Base-by-base conservation (phyloP, 352 stramenopile genomes). In the Globisporangium sylvaticum region DNA sequence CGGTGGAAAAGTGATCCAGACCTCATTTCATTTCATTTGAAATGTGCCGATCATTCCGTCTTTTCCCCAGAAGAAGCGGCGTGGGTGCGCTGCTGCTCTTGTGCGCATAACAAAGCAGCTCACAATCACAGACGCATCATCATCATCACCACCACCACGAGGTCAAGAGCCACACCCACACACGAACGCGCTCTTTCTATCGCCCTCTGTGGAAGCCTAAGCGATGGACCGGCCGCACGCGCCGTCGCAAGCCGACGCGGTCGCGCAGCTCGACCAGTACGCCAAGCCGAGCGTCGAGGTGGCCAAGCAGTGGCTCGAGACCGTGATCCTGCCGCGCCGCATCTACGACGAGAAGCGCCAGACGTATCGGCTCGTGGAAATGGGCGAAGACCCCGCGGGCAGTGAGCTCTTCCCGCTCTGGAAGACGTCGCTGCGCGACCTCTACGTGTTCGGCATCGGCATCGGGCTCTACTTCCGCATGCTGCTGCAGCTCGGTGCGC, bases 401-500 rank as follows among this genome's bases (percentile, higher is more conserved):
- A 87, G 79, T 25, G 78, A 88, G 65, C 72, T 89, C 1, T 91
- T 90, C 62, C 79, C 80, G 0, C 72, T 94, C 46, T 91, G 74
- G 68, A 67, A 64, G 48, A 94, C 86, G 22, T 79, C 69, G 27
- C 72, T 91, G n/a, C 48, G 55, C 32, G 80, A 91, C 48, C 75
- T 94, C 31, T 81, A 77, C 46, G 76, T 78, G 24, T 94, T 94
- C 62, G 85, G 85, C 68, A 87, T 94, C 39, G 85, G 85, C 64
- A 75, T 94, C 52, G 79, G 83, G 22, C 75, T 94, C 56, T 94
- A 92, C 72, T 94, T 94, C 62, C 81, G 78, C 71, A 90, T 87
- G 74, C 64, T 92, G 58, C 50, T 90, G 67, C 73, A 89, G 60
- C 70, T 91, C 29, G 74, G 74, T 18, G 31, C 71, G 29, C 68